Base-by-base conservation (phyloP, 192 early-diverging fungal species). In the Geranomyces variabilis region DNA sequence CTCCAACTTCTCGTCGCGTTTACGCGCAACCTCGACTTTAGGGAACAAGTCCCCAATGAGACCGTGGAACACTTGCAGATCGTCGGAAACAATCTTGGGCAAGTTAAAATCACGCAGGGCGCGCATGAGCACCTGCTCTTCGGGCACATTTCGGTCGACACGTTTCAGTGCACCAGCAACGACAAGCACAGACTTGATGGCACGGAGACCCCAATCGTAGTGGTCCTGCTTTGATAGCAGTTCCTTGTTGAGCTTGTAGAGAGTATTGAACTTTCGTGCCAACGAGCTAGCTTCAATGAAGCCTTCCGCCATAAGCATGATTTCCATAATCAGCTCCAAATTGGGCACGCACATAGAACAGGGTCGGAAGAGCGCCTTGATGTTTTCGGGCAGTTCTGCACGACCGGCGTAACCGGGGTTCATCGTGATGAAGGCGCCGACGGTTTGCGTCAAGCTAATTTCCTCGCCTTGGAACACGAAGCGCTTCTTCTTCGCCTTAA, bases 301-400 rank as follows among this genome's bases (percentile, higher is more conserved):
- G 33, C 87, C 87, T 88, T 89, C 87, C 6, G 87, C 86, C 87
- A 89, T 89, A 30, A 89, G 65, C 84, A 87, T 89, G 77, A 89
- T 89, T 88, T 89, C 87, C 61, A 83, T 85, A 77, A 89, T 89
- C 33, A 89, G 79, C 68, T 89, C 85, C 46, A 89, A 71, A 67
- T 89, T 87, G 21, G 87, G 87, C 17, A 89, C 86, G 55, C 74
- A 73, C 87, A 89, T 89, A 24, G 87, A 87, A 66, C 87, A 89
- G 1, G 87, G 87, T 24, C 87, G 75, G 83, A 89, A 89, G 2
- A 89, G 76, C 0, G 87, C 87, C 66, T 89, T 89, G 70, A 89
- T 87, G 73, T 89, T 89, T 76, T 89, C 87, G 15, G 87, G 87
- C 28, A 89, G 77, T 69, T 89, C 87, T 10, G 87, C 86, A 69